Evolutionary conservation across 768 basidiomycete genomes (phyloP).

Genomic region (Leccinum arenicola): DNA sequence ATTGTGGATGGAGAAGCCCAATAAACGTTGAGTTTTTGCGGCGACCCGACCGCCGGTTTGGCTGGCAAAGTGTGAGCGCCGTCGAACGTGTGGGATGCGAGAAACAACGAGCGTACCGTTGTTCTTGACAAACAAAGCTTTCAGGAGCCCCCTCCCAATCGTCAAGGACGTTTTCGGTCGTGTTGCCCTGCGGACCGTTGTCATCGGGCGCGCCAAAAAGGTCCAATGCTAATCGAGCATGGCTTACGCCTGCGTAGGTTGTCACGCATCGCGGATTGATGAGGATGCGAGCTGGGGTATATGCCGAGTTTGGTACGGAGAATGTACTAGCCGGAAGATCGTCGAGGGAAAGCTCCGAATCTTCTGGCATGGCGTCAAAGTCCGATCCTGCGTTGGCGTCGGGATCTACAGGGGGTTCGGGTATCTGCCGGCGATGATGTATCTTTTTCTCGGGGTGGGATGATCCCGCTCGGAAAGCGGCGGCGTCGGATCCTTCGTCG

Average conservation of each 20-base stretch:
- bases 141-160: conserved; percentile 98
- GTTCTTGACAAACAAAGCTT: conserved; percentile 97
- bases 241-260: conserved; percentile 96
- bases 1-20: conserved; percentile 81
- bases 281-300: conserved; percentile 85
- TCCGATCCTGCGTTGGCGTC: conserved; percentile 87
- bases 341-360: conserved; percentile 42
- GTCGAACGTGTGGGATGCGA: not conserved
- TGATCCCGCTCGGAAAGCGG: conserved; percentile 14
- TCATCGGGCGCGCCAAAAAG: conserved; percentile 80
- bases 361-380: conserved; percentile 81
- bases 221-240: conserved; percentile 93
- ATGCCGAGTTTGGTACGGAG: conserved; percentile 83
- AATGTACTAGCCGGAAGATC: conserved; percentile 37
- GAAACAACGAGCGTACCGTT: conserved; percentile 47
- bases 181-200: conserved; percentile 47
- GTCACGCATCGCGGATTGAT: conserved; percentile 97
- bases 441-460: conserved; percentile 19
- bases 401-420: conserved; percentile 42
- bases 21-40: conserved; percentile 80
- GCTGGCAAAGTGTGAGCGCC: conserved; percentile 33
- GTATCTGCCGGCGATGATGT: conserved; percentile 30
- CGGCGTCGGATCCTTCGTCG: conserved; percentile 33
- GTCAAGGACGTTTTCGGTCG: conserved; percentile 75
- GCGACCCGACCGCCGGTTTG: conserved; percentile 89